Evolutionary conservation across 23 red algal species (phyloP).

Genomic region (Gracilaria caudata): DNA sequence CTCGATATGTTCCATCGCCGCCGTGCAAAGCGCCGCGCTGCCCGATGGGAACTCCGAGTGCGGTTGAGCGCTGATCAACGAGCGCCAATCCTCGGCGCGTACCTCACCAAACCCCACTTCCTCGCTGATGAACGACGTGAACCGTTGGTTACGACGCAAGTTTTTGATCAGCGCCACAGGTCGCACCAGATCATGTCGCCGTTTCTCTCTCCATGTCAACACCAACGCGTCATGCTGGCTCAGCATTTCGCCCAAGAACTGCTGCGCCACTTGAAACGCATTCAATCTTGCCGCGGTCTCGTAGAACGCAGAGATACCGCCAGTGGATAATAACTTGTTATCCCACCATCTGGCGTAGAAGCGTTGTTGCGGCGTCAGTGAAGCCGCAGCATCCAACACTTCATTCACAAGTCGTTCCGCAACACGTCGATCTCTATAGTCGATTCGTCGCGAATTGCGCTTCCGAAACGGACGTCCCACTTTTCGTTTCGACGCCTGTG

Average conservation of each 20-base stretch:
- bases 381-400: not conserved
- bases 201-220: conserved; percentile 53
- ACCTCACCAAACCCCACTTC: conserved; percentile 4
- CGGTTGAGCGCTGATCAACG: conserved; percentile 41
- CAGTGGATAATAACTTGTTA: conserved; percentile 47
- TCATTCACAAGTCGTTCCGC: not conserved
- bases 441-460: not conserved
- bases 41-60: conserved; percentile 66
- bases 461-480: conserved; percentile 11
- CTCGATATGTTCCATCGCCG: conserved; percentile 36
- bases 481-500: not conserved
- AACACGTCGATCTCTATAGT: not conserved
- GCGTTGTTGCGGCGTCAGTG: conserved; percentile 24
- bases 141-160: not conserved
- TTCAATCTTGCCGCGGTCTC: conserved; percentile 3
- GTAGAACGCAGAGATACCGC: conserved; percentile 28
- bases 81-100: conserved; percentile 23
- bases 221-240: conserved; percentile 49
- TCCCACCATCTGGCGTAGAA: conserved; percentile 47
- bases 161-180: not conserved
- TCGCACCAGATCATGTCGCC: conserved; percentile 36
- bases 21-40: conserved; percentile 39
- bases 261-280: conserved; percentile 31
- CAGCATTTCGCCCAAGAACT: conserved; percentile 41
- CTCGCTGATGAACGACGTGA: conserved; percentile 23